phyloP scores from a whole-genome alignment of 148 eudicot genomes.

The Bassia scoparia region DNA sequence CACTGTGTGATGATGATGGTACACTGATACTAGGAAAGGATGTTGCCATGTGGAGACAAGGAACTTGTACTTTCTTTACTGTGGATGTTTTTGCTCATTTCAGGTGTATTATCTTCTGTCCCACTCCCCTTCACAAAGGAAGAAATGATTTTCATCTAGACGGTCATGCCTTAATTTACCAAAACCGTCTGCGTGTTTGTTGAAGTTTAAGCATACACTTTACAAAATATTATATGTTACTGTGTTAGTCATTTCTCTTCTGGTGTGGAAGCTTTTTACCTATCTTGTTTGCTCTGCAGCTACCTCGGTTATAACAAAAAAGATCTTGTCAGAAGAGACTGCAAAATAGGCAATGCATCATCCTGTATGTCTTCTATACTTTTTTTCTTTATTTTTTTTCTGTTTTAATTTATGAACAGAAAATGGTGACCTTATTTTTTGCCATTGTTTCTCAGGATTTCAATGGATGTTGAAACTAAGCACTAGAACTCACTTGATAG shows the following conservation, averaged over 20 bases:
- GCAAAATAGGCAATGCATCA: slow-evolving; percentile 54
- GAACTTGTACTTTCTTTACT: slow-evolving; percentile 78
- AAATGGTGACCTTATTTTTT: slow-evolving; percentile 16
- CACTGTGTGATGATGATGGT: slow-evolving; percentile 74
- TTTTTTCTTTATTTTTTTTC: not conserved
- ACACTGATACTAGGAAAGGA: slow-evolving; percentile 55
- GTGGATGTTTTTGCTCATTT: slow-evolving; percentile 86
- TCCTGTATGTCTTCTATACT: slow-evolving; percentile 41
- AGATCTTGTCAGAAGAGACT: slow-evolving; percentile 54
- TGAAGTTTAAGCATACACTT: not conserved
- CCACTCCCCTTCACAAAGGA: not conserved
- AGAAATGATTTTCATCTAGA: not conserved
- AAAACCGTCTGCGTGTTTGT: not conserved
- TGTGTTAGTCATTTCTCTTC: not conserved
- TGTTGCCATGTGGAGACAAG: slow-evolving; percentile 72
- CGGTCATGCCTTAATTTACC: not conserved
- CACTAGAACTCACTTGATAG: slow-evolving; percentile 52
- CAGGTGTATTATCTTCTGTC: slow-evolving; percentile 50
- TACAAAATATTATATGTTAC: not conserved
- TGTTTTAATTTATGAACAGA: not conserved
- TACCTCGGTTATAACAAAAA: slow-evolving; percentile 68
- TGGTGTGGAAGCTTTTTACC: not conserved
- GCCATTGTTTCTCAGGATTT: slow-evolving; percentile 45
- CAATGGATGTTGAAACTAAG: slow-evolving; percentile 36
- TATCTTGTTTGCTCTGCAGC: slow-evolving; percentile 42